Percentiles rank a stretch among this genome's conserved stretches.
Conservation (phyloP, 257 asterid genomes). For the Leptodermis oblonga region DNA sequence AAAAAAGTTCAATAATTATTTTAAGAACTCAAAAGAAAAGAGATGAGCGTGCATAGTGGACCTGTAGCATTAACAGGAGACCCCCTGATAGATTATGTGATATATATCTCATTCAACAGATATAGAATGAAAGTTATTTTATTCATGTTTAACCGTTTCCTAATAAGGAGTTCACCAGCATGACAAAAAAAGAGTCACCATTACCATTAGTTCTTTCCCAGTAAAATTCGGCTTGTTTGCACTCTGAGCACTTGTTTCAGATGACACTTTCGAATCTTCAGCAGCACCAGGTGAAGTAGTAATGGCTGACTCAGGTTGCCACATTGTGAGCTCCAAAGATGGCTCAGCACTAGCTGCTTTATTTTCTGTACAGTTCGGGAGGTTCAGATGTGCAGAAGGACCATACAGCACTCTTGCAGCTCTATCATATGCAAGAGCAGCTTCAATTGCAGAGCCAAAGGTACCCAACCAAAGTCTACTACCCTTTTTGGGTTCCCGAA, state of each 20-base stretch:
- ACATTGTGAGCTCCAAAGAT: slow-evolving; percentile 14
- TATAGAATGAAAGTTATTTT: neutral
- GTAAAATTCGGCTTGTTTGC: neutral
- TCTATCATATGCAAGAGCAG: slow-evolving; percentile 17
- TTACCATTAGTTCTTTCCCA: slow-evolving; percentile 10
- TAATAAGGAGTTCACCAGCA: neutral
- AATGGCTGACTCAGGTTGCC: slow-evolving; percentile 2
- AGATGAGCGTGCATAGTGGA: too few relatives aligned
- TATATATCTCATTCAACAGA: neutral
- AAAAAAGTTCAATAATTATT: too few relatives aligned
- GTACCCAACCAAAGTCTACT: slow-evolving; percentile 19
- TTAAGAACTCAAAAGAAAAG: too few relatives aligned
- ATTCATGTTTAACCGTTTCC: neutral
- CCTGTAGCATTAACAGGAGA: too few relatives aligned
- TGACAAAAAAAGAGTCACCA: neutral
- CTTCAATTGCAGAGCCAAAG: slow-evolving; percentile 18
- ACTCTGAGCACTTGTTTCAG: slow-evolving; percentile 12
- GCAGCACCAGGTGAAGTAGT: neutral
- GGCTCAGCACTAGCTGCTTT: slow-evolving; percentile 3
- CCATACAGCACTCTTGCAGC: slow-evolving; percentile 18
- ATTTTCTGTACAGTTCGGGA: slow-evolving; percentile 6
- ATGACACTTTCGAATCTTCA: slow-evolving; percentile 4
- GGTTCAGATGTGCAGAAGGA: slow-evolving; percentile 20
- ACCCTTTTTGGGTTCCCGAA: slow-evolving; percentile 14
- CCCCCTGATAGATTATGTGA: too few relatives aligned